Percentiles rank a stretch among this genome's conserved stretches.
These are phyloP conservation scores for Phytophthora podocarpi DNA, from an alignment of 352 stramenopile genomes.

Conservation along the genomic window DNA sequence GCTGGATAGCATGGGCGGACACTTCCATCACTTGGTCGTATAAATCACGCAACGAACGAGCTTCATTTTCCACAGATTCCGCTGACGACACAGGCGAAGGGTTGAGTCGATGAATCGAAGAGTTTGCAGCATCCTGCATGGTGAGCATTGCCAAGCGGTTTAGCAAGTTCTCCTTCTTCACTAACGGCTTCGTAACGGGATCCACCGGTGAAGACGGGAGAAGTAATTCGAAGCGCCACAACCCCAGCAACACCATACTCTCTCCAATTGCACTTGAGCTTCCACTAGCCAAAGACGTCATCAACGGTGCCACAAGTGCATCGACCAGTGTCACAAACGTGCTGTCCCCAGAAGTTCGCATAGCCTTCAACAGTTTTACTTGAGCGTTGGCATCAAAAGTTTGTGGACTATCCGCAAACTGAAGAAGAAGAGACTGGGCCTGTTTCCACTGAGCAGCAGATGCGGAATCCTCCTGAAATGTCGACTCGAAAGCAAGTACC, in stretches of 20 bases:
- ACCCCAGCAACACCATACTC: conserved; percentile 90
- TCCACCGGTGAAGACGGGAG: conserved; percentile 95
- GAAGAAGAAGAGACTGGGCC: conserved; percentile 28
- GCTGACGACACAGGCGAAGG: conserved; percentile 42
- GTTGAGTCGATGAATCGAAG: conserved; percentile 61
- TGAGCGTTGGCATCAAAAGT: conserved; percentile 24
- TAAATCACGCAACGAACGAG: conserved; percentile 19
- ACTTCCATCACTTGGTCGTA: conserved; percentile 35
- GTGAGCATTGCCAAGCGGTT: conserved; percentile 81
- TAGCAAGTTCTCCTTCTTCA: conserved; percentile 94
- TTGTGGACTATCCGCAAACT: conserved; percentile 16
- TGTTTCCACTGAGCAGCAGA: conserved; percentile 29
- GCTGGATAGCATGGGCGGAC: conserved; percentile 54
- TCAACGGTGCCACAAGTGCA: conserved; percentile 47
- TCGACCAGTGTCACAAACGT: conserved; percentile 40
- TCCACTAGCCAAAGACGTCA: conserved; percentile 30
- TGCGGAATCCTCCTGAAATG: conserved; percentile 30
- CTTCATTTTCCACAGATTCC: conserved; percentile 14
- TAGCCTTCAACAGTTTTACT: conserved; percentile 33
- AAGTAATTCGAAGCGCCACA: conserved; percentile 94
- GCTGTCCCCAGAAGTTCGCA: conserved; percentile 44
- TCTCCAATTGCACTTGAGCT: conserved; percentile 48
- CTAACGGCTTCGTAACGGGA: conserved; percentile 92
- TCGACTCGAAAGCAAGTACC: conserved; percentile 59
- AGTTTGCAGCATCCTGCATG: conserved; percentile 61